Conservation (phyloP, 78 protist species). For the Polysphondylium violaceum region DNA sequence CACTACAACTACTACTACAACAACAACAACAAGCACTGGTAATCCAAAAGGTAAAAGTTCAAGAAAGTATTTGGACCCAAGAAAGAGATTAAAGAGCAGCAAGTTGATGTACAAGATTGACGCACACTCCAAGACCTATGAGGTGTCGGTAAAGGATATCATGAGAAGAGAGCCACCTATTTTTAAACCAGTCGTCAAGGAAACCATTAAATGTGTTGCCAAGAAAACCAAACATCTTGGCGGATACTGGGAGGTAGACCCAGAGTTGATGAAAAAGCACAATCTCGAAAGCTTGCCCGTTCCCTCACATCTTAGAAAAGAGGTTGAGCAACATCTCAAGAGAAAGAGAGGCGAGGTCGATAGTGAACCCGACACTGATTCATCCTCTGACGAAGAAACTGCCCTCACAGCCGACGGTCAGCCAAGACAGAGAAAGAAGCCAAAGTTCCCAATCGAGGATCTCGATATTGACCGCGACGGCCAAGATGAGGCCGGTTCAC, state of each 20-base stretch:
- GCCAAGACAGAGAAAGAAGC: constrained; percentile 3
- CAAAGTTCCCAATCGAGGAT: constrained; percentile 51
- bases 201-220: constrained; percentile 45
- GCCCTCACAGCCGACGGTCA: neutral
- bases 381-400: neutral
- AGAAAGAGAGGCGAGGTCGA: constrained; percentile 35
- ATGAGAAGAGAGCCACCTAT: constrained; percentile 68
- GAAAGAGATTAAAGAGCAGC: constrained; percentile 5
- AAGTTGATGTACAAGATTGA: constrained; percentile 29
- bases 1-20: neutral
- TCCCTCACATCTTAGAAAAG: constrained; percentile 23
- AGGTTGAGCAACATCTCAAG: neutral
- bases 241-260: constrained; percentile 69
- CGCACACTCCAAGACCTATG: constrained; percentile 8
- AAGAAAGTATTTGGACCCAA: constrained; percentile 24
- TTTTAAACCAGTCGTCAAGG: constrained; percentile 69
- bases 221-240: constrained; percentile 49
- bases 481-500: no score
- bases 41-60: neutral
- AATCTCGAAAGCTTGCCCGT: neutral
- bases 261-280: constrained; percentile 5
- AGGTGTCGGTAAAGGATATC: constrained; percentile 37
- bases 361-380: neutral
- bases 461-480: neutral
- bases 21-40: constrained; percentile 10